Evolutionary conservation across 139 green algal genomes (phyloP).

Genomic region (Pseudopediastrum boryanum): DNA sequence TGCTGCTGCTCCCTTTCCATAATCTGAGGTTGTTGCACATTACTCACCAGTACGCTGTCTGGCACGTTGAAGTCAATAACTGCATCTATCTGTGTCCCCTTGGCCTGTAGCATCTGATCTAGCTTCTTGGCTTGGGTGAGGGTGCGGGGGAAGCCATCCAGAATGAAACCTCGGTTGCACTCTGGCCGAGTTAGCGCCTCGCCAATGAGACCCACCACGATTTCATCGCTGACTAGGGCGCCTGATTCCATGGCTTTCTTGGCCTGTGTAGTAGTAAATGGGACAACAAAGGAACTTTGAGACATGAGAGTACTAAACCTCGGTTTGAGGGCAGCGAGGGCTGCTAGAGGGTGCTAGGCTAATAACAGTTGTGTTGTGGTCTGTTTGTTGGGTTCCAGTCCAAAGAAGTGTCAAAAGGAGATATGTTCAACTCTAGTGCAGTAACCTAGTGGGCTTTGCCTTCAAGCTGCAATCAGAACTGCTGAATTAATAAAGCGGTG

Average conservation of each 20-base stretch:
- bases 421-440: too few species aligned
- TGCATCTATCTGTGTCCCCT: slow-evolving; percentile 81
- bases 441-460: too few species aligned
- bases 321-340: too few species aligned
- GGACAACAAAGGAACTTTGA: too few species aligned
- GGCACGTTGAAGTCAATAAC: slow-evolving; percentile 96
- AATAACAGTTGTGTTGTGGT: too few species aligned
- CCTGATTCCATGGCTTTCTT: slow-evolving; percentile 98
- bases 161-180: slow-evolving; percentile 95
- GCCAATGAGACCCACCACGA: slow-evolving; percentile 96
- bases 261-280: slow-evolving; percentile 53
- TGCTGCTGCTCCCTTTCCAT: background rate
- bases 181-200: slow-evolving; percentile 78
- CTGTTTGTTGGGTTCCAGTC: too few species aligned
- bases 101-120: slow-evolving; percentile 90
- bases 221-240: slow-evolving; percentile 93
- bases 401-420: too few species aligned
- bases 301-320: too few species aligned
- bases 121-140: slow-evolving; percentile 86
- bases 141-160: slow-evolving; percentile 94
- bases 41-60: slow-evolving; percentile 79
- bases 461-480: too few species aligned
- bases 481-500: too few species aligned
- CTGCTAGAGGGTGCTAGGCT: too few species aligned
- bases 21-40: background rate